Base-by-base conservation (phyloP, 345 rosid genomes). In the Melaleuca quinquenervia region DNA sequence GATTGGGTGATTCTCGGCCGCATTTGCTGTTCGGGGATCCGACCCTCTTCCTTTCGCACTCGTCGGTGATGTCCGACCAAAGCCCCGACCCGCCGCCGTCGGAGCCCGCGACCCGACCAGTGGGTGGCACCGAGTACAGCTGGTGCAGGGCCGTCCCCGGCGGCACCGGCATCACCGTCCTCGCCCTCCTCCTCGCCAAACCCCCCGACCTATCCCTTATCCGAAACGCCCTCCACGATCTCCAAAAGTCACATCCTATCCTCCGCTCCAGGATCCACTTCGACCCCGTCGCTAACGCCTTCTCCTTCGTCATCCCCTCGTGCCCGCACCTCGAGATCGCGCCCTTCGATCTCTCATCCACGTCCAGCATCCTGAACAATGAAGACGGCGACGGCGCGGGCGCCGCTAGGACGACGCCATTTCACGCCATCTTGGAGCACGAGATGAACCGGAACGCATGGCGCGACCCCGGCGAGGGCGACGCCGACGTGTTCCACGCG, bases 111-210 rank as follows among this genome's bases (percentile, higher is more conserved):
- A 52, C 88, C 78, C 92, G 98, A 64, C 90, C 90, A 41, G 93
- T 90, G 20, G 95, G 98, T 45, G 93, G 95, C 55, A 94, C 96
- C 52, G 98, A 97, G 89, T 90, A 90, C 86, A 94, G 98, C 84
- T 97, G 98, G 99, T 97, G 98, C 93, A 92, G 88, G 89, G 97
- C 98, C 9, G 94, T 96, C 16, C 91, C 94, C 6, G 86, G 84
- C n/a, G 99, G 99, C 76, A 97, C 98, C 24, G 98, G 98, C 83
- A 91, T 91, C 89, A 93, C 98, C 29, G 98, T 95, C 87, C 87
- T 97, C 22, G 91, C 93, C 76, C 95, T 97, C 85, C 91, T 90
- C 82, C 88, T 94, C 11, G 85, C 93, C 20, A 89, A 89, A 82
- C 88, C 86, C 2, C 94, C 94, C 0, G 83, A 92, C 52, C 86